Conservation (phyloP, 495 filamentous ascomycete genomes). For the Tuber melanosporum region DNA sequence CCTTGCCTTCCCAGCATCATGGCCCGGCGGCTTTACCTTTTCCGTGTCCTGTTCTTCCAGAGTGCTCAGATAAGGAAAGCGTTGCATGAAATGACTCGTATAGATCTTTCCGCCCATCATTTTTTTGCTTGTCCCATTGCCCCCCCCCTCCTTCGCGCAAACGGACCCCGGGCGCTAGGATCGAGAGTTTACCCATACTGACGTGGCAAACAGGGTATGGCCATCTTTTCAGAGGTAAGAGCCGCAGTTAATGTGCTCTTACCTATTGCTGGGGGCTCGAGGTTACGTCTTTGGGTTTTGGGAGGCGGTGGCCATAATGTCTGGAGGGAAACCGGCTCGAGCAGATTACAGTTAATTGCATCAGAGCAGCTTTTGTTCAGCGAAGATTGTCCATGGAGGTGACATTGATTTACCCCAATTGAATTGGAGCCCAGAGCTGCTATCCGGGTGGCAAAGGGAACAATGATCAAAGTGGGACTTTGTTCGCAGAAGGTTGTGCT, state of each 20-base stretch:
- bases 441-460: slow-evolving; percentile 25
- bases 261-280: slow-evolving; percentile 30
- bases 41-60: slow-evolving; percentile 38
- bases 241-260: slow-evolving; percentile 35
- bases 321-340: slow-evolving; percentile 34
- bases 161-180: slow-evolving; percentile 39
- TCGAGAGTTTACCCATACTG: slow-evolving; percentile 42
- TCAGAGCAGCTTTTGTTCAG: slow-evolving; percentile 32
- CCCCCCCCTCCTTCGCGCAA: slow-evolving; percentile 31
- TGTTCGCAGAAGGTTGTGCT: slow-evolving; percentile 23
- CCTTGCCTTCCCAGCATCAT: slow-evolving; percentile 33
- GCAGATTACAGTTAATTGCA: slow-evolving; percentile 30
- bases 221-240: slow-evolving; percentile 31
- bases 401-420: slow-evolving; percentile 20
- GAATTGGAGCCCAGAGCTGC: slow-evolving; percentile 11
- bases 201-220: slow-evolving; percentile 43
- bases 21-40: slow-evolving; percentile 40
- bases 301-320: slow-evolving; percentile 36
- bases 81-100: slow-evolving; percentile 42
- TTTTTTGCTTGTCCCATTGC: slow-evolving; percentile 36
- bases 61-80: slow-evolving; percentile 41
- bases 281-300: slow-evolving; percentile 30
- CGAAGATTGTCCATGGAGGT: slow-evolving; percentile 21
- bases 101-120: slow-evolving; percentile 40
- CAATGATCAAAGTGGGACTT: slow-evolving; percentile 23